Conservation (phyloP, 1,139 yeast genomes). For the Candida mesenterica region DNA sequence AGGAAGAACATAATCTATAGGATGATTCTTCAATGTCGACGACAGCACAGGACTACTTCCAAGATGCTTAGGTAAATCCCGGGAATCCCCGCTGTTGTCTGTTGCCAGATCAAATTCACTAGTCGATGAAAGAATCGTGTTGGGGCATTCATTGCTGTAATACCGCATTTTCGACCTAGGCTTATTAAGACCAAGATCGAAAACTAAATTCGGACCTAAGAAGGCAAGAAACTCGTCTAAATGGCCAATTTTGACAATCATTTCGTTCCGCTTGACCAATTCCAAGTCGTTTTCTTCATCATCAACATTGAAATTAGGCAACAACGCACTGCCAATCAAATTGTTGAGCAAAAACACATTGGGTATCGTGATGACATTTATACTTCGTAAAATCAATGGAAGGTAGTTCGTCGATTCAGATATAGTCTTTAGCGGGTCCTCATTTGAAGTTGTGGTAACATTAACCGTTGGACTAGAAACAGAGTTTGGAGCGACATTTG, state of each 20-base stretch:
- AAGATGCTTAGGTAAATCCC: no score
- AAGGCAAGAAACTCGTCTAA: slow-evolving; percentile 35
- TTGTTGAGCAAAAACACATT: slow-evolving; percentile 42
- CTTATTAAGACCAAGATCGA: slow-evolving; percentile 33
- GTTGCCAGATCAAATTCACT: no score
- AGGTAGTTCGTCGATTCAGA: slow-evolving; percentile 52
- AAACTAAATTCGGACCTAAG: slow-evolving; percentile 36
- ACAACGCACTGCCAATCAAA: slow-evolving; percentile 5
- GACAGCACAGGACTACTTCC: no score
- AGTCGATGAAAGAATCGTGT: no score
- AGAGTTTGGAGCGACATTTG: background rate
- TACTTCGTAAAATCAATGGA: slow-evolving; percentile 62
- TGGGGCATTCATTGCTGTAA: background rate
- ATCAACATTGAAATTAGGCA: slow-evolving; percentile 29
- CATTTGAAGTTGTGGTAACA: slow-evolving; percentile 1
- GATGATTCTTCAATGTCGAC: slow-evolving; percentile 2
- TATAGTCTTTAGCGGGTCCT: slow-evolving; percentile 8
- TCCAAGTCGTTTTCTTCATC: slow-evolving; percentile 37
- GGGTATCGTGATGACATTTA: slow-evolving; percentile 62
- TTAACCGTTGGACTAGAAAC: background rate
- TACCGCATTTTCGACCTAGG: background rate
- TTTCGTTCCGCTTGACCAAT: slow-evolving; percentile 26
- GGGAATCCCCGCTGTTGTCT: slow-evolving; percentile 1
- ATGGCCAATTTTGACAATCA: slow-evolving; percentile 25
- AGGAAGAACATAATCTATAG: slow-evolving; percentile 11